Percentiles rank a stretch among this genome's conserved stretches.
These are phyloP conservation scores for Trichoderma lentiforme DNA, from an alignment of 2,329 filamentous ascomycete species.

Conservation along the genomic window DNA sequence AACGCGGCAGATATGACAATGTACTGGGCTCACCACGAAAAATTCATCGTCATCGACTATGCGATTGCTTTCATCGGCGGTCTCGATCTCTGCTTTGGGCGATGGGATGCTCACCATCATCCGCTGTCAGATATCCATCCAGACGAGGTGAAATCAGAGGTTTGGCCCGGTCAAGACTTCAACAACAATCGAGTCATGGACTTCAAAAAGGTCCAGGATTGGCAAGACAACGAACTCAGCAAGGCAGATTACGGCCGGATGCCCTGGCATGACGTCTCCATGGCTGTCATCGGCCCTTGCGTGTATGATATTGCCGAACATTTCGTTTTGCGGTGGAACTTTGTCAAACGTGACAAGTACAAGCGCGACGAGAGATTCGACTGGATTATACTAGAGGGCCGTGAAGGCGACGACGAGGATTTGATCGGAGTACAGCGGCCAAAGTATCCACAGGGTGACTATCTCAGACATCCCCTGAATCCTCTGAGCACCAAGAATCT, in stretches of 20 bases:
- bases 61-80: slow-evolving; percentile 89
- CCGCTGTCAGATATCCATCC: slow-evolving; percentile 84
- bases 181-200: slow-evolving; percentile 98
- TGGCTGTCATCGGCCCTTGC: slow-evolving; percentile 84
- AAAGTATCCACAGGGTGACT: slow-evolving; percentile 83
- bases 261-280: slow-evolving; percentile 96
- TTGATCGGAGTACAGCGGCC: slow-evolving; percentile 85
- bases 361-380: slow-evolving; percentile 82
- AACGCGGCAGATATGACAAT: slow-evolving; percentile 95
- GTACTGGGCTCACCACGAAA: slow-evolving; percentile 98
- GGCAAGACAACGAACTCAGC: slow-evolving; percentile 88
- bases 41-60: slow-evolving; percentile 94
- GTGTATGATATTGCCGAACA: slow-evolving; percentile 95
- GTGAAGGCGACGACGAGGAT: slow-evolving; percentile 75
- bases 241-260: slow-evolving; percentile 91
- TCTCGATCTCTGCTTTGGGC: slow-evolving; percentile 89
- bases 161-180: slow-evolving; percentile 96
- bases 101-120: slow-evolving; percentile 89
- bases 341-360: slow-evolving; percentile 95
- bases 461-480: slow-evolving; percentile 73
- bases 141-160: slow-evolving; percentile 72
- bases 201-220: slow-evolving; percentile 85
- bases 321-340: slow-evolving; percentile 94
- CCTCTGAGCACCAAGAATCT: slow-evolving; percentile 65
- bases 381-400: slow-evolving; percentile 78